These are phyloP conservation scores for Lasiosphaeris hirsuta DNA, from an alignment of 495 filamentous ascomycete genomes.

Conservation along the genomic window DNA sequence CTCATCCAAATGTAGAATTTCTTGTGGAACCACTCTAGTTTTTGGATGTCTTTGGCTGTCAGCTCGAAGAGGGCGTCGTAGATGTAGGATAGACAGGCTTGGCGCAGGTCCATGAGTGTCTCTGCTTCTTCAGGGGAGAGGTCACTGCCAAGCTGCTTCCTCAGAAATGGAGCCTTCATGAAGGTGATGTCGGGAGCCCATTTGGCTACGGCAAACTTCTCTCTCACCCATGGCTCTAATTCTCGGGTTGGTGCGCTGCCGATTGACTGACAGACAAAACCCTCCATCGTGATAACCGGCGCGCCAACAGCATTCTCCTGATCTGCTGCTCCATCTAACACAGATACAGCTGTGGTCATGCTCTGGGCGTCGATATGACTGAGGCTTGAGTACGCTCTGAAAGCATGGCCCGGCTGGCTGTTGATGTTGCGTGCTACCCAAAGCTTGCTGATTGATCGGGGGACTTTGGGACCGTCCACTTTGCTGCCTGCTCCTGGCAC, in stretches of 20 bases:
- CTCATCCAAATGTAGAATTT: slow-evolving; percentile 37
- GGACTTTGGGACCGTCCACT: slow-evolving; percentile 19
- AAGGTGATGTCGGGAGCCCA: slow-evolving; percentile 30
- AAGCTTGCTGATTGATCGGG: slow-evolving; percentile 22
- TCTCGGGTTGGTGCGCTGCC: slow-evolving; percentile 10
- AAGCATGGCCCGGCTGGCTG: slow-evolving; percentile 10
- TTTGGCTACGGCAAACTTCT: slow-evolving; percentile 22
- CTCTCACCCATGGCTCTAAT: slow-evolving; percentile 12
- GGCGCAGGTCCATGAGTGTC: slow-evolving; percentile 25
- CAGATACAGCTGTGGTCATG: slow-evolving; percentile 19
- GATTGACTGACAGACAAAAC: slow-evolving; percentile 29
- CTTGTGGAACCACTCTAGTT: slow-evolving; percentile 22
- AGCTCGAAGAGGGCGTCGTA: slow-evolving; percentile 24
- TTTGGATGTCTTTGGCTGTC: slow-evolving; percentile 13
- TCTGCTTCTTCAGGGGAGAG: slow-evolving; percentile 22
- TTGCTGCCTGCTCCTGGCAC: slow-evolving; percentile 18
- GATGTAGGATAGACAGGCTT: slow-evolving; percentile 27
- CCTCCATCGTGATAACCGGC: slow-evolving; percentile 20
- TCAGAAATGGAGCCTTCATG: slow-evolving; percentile 18
- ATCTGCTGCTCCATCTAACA: slow-evolving; percentile 4
- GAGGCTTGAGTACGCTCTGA: slow-evolving; percentile 23
- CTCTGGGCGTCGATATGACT: slow-evolving; percentile 19
- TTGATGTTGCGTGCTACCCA: slow-evolving; percentile 25
- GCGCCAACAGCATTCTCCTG: not conserved
- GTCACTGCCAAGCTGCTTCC: slow-evolving; percentile 20